Conservation (phyloP, 371 early-diverging fungal species). For the Fennellomyces sp. region DNA sequence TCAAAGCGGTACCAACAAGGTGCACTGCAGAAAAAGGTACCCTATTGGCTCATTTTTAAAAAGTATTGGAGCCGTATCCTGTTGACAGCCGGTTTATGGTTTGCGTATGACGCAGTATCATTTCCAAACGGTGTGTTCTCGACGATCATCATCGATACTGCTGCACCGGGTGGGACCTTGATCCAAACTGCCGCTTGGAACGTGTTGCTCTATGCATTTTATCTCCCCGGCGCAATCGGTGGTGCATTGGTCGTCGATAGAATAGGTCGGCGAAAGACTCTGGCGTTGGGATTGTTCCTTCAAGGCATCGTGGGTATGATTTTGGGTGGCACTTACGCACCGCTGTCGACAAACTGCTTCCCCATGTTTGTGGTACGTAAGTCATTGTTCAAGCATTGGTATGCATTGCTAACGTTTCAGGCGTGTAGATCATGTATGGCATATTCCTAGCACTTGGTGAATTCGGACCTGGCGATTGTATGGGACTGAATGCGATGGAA, state of each 20-base stretch:
- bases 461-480: conserved; percentile 58
- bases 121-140: conserved; percentile 64
- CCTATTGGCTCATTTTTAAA: conserved; percentile 59
- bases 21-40: conserved; percentile 56
- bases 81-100: conserved; percentile 62
- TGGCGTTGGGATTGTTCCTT: conserved; percentile 56
- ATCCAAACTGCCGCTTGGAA: conserved; percentile 60
- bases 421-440: conserved; percentile 57
- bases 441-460: conserved; percentile 62
- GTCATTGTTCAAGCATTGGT: neutral
- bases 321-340: conserved; percentile 54
- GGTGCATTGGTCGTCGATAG: conserved; percentile 59
- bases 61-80: conserved; percentile 65
- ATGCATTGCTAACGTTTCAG: no score
- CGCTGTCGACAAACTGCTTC: conserved; percentile 46
- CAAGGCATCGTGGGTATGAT: conserved; percentile 64
- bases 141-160: conserved; percentile 52
- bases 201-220: conserved; percentile 60
- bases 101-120: conserved; percentile 66
- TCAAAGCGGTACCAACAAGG: conserved; percentile 52
- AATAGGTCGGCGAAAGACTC: conserved; percentile 61
- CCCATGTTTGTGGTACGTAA: conserved; percentile 58
- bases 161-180: conserved; percentile 40
- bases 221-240: conserved; percentile 58
- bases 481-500: conserved; percentile 62